A percentile compares a stretch with the other conserved stretches of the same genome.
phyloP scores from a whole-genome alignment of 2,329 filamentous ascomycete species.

The Talaromyces marneffei region DNA sequence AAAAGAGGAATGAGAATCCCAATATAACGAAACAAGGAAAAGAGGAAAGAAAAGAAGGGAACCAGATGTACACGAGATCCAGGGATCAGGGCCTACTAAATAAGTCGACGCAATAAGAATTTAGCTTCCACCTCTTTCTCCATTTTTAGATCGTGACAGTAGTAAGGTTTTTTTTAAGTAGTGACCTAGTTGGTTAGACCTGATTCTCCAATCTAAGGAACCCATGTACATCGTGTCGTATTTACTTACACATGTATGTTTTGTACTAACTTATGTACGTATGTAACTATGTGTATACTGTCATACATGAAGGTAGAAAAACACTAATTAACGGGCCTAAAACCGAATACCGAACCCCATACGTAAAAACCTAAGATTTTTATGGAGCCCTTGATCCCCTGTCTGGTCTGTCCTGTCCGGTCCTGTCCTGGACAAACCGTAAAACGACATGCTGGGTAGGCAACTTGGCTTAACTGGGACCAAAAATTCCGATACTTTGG shows the following conservation, averaged over 20 bases:
- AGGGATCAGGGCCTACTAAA: constrained; percentile 6
- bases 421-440: neutral
- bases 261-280: neutral
- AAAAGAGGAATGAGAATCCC: neutral
- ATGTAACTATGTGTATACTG: neutral
- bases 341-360: neutral
- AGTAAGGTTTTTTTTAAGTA: neutral
- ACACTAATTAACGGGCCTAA: neutral
- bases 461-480: constrained; percentile 1
- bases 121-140: neutral
- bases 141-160: constrained; percentile 6
- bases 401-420: neutral
- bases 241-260: neutral
- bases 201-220: neutral
- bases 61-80: neutral
- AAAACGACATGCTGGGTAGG: neutral
- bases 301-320: neutral
- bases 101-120: neutral
- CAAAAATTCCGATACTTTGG: constrained; percentile 11
- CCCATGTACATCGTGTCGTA: neutral
- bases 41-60: neutral
- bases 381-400: neutral
- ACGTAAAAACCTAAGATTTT: neutral
- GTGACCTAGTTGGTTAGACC: constrained; percentile 1
- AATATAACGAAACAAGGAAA: constrained; percentile 3